Percentiles rank a stretch among this genome's conserved stretches.
Conservation (phyloP, 441 rosid species). For the Pelargonium cotyledonis region DNA sequence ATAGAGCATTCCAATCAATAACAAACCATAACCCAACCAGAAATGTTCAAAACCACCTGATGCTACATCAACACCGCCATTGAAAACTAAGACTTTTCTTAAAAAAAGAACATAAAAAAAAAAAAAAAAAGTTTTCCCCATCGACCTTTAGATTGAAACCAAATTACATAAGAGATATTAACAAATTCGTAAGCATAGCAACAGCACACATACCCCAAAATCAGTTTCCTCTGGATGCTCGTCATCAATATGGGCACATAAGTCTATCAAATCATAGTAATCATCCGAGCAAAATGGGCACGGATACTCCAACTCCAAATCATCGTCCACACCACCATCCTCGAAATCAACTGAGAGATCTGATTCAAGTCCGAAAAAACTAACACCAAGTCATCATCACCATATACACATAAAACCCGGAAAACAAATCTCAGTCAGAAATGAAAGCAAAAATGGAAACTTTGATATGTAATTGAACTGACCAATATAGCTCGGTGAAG, state of each 20-base stretch:
- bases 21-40: conserved; percentile 7
- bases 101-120: neutral
- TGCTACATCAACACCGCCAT: no score
- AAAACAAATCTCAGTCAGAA: neutral
- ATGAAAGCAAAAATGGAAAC: conserved; percentile 29
- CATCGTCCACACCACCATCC: conserved; percentile 49
- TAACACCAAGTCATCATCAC: conserved; percentile 6
- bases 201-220: conserved; percentile 37
- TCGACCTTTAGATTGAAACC: neutral
- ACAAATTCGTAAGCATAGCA: neutral
- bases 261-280: conserved; percentile 43
- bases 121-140: neutral
- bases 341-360: conserved; percentile 45
- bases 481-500: conserved; percentile 41
- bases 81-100: neutral
- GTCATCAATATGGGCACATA: conserved; percentile 53
- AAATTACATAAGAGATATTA: neutral
- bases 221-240: conserved; percentile 48
- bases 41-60: neutral
- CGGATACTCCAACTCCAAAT: conserved; percentile 38
- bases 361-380: conserved; percentile 20
- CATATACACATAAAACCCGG: neutral
- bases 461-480: conserved; percentile 24
- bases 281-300: conserved; percentile 60
- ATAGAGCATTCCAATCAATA: conserved; percentile 8